Conservation (phyloP, 176 grass and related monocot species). For the Lolium rigidum region DNA sequence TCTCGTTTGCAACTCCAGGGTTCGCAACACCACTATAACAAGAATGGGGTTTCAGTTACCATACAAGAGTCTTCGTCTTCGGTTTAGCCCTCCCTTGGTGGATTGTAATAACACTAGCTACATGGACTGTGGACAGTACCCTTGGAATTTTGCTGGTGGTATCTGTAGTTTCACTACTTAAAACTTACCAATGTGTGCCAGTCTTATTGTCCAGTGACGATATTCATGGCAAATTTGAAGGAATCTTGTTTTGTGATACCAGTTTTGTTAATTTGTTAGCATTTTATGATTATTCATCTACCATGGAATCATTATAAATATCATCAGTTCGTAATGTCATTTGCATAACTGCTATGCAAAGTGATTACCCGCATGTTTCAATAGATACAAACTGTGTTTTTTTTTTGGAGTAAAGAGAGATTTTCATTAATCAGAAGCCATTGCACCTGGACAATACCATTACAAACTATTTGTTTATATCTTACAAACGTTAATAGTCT, state of each 20-base stretch:
- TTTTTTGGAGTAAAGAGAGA: too few relatives aligned
- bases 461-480: too few relatives aligned
- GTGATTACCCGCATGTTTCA: background rate
- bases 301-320: background rate
- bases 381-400: background rate
- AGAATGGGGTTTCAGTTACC: background rate
- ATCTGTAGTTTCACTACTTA: conserved; percentile 27
- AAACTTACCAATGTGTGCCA: conserved; percentile 4
- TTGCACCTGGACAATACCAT: too few relatives aligned
- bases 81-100: conserved; percentile 8
- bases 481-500: too few relatives aligned
- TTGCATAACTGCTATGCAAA: background rate
- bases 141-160: conserved; percentile 24
- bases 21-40: conserved; percentile 68
- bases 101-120: conserved; percentile 42
- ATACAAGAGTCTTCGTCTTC: conserved; percentile 14
- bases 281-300: background rate
- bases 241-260: background rate
- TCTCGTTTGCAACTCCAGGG: conserved; percentile 33
- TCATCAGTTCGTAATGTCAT: background rate
- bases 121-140: conserved; percentile 26
- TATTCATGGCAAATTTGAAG: background rate
- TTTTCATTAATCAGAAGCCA: too few relatives aligned
- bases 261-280: background rate
- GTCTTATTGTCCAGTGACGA: background rate